A percentile compares a stretch with the other conserved stretches of the same genome.
phyloP scores from a whole-genome alignment of 2,329 filamentous ascomycete species.

The Atkinsonella texensis region DNA sequence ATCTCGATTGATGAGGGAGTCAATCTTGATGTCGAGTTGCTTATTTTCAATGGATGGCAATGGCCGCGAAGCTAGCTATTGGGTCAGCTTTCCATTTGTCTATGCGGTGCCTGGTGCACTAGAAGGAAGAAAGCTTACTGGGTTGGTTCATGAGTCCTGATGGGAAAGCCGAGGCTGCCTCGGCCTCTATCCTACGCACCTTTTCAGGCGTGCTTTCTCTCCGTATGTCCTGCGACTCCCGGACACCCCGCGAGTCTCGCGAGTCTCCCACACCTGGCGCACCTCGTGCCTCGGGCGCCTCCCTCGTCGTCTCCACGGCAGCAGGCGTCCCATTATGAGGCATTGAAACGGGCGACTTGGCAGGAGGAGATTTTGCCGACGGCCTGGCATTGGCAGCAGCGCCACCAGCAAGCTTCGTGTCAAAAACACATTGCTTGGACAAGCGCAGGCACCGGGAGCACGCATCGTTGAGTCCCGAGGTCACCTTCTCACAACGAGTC shows the following conservation, averaged over 20 bases:
- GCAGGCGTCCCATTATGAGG: background rate
- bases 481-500: slow-evolving; percentile 4
- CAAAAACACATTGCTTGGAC: slow-evolving; percentile 5
- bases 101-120: background rate
- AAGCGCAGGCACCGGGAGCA: slow-evolving; percentile 2
- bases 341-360: background rate
- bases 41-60: slow-evolving; percentile 4
- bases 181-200: background rate
- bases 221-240: background rate
- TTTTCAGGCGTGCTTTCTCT: background rate
- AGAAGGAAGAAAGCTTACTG: background rate
- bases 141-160: background rate
- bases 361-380: background rate
- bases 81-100: background rate
- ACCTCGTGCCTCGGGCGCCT: background rate
- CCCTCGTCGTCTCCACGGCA: background rate
- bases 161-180: background rate
- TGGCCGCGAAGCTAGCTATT: background rate
- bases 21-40: slow-evolving; percentile 2
- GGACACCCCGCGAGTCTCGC: background rate
- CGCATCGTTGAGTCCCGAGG: background rate
- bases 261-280: background rate
- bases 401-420: background rate
- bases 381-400: background rate
- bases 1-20: slow-evolving; percentile 4